phyloP scores from a whole-genome alignment of 441 rosid species.

The Jatropha podagrica region DNA sequence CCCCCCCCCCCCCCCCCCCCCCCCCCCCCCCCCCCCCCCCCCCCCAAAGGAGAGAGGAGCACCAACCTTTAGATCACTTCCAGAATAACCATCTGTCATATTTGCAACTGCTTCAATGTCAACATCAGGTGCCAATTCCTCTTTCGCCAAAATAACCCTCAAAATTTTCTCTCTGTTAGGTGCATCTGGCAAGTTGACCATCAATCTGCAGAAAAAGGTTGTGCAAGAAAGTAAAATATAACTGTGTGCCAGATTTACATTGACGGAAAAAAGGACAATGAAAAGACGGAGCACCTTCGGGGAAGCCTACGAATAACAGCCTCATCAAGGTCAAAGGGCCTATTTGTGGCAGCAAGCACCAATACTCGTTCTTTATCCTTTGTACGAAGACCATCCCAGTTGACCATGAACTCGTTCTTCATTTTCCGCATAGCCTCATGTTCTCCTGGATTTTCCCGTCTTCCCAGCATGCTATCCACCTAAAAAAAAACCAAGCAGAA shows the following conservation, averaged over 20 bases:
- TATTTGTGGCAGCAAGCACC: conserved; percentile 96
- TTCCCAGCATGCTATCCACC: conserved; percentile 99
- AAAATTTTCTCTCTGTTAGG: conserved; percentile 79
- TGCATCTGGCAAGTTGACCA: conserved; percentile 96
- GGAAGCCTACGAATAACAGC: conserved; percentile 99
- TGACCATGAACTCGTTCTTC: conserved; percentile 99
- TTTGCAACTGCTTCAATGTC: conserved; percentile 83
- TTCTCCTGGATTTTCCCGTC: conserved; percentile 98
- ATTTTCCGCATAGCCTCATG: conserved; percentile 99
- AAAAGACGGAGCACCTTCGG: conserved; percentile 51
- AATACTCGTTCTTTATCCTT: conserved; percentile 95
- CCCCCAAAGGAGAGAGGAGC: neutral
- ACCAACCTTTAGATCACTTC: conserved; percentile 94
- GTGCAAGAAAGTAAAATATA: conserved; percentile 9
- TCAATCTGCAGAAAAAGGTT: conserved; percentile 58
- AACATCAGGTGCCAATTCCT: conserved; percentile 70
- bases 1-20: too few relatives aligned
- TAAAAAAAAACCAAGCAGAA: conserved; percentile 29
- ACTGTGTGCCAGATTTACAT: conserved; percentile 2
- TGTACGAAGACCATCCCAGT: conserved; percentile 98
- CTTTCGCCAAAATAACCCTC: conserved; percentile 80
- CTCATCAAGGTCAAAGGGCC: conserved; percentile 99
- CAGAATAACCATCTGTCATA: conserved; percentile 97
- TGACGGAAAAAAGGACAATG: neutral
- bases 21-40: too few relatives aligned